phyloP scores from a whole-genome alignment of 2,329 filamentous ascomycete species.

The Cryphonectria naterciae region DNA sequence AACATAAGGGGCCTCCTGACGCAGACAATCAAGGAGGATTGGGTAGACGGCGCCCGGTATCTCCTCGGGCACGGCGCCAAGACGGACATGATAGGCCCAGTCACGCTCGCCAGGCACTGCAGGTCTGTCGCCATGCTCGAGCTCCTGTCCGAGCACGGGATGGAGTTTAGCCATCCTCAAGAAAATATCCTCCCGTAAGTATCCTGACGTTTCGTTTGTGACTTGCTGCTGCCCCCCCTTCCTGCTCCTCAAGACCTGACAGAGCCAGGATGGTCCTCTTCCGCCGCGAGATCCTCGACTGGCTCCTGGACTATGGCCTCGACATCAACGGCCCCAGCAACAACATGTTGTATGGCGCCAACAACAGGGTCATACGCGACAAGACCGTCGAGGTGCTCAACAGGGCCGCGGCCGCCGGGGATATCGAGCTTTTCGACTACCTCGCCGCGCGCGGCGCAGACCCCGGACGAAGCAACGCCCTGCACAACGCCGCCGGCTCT shows the following conservation, averaged over 20 bases:
- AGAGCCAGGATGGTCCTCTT: neutral
- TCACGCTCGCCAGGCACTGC: neutral
- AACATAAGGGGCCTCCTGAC: neutral
- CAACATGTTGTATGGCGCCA: no score
- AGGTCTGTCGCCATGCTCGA: neutral
- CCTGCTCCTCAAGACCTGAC: no score
- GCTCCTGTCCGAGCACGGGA: neutral
- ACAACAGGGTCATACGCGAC: neutral
- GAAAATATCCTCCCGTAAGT: neutral
- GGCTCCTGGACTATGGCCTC: neutral
- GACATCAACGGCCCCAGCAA: slow-evolving; percentile 3
- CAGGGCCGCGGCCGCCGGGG: neutral
- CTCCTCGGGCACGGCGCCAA: neutral
- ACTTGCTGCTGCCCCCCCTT: no score
- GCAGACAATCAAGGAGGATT: neutral
- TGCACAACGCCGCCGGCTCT: neutral
- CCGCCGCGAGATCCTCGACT: neutral
- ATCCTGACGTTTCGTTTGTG: no score
- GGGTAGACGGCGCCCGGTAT: neutral
- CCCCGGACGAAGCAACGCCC: neutral
- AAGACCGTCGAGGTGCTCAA: neutral
- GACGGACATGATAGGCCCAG: neutral
- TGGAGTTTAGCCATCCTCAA: neutral
- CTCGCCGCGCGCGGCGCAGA: neutral
- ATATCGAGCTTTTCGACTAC: neutral